Evolutionary conservation across 1,284 basidiomycete species (phyloP), one percentile per base, ranked within the genome.

Genomic region (Cerioporus squamosus): DNA sequence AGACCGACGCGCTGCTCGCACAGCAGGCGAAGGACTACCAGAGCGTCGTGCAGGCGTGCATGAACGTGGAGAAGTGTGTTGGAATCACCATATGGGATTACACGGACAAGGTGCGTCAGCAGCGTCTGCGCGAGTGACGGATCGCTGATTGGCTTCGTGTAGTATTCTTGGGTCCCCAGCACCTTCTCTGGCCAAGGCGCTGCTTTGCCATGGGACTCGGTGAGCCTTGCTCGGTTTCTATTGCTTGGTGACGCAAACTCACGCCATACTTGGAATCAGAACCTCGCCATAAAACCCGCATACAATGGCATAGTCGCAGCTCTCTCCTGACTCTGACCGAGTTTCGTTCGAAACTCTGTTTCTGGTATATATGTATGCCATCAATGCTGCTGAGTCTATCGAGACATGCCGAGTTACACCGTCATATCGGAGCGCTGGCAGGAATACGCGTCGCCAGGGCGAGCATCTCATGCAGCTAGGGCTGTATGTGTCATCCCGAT

Each of bases 31-130:
- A 70, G 51, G 81, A 84, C 62, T 84, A 81, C 65, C 63, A 76
- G 66, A 77, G 65, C 24, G 78, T 82, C 38, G 71, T 82, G 46
- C 57, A 66, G 9, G 79, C 81, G 17, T 84, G 82, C 69, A 69
- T 74, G 56, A 72, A 72, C 23, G 77, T 81, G 23, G 33, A 66
- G 10, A 66, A 70, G n/a, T 84, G 81, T 62, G 70, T 82, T 46
- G 81, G 81, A 36, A 69, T 81, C 53, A 82, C 81, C 1, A 65
- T 81, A 43, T 83, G 81, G 81, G 81, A 81, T 65, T 81, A 66
- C 61, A 81, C 78, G 5, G 80, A 82, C 67, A 80, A 69, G 61
- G 65, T 61, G 20, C 18, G 55, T 42, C 7, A 18, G 8, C 5
- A n/a, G 33, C n/a, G 6, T 18, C 18, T 17, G 5, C 17, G 31